A percentile compares a stretch with the other conserved stretches of the same genome.
Conservation (phyloP, 176 grass and related monocot species). For the Triticum dicoccoides region DNA sequence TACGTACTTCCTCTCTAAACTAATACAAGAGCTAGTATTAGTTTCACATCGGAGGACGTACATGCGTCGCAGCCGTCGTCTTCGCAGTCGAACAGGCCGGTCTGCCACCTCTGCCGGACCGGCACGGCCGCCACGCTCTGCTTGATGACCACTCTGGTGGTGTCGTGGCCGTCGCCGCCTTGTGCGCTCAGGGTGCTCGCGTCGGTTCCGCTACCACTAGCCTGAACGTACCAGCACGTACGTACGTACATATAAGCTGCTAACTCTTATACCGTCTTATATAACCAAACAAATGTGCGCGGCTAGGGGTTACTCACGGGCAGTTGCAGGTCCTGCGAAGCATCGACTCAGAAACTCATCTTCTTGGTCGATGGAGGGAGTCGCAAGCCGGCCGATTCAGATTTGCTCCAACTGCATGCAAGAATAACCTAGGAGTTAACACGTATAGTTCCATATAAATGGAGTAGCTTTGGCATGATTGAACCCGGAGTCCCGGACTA, state of each 20-base stretch:
- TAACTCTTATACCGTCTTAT: too few relatives aligned
- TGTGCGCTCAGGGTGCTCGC: neutral
- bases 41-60: neutral
- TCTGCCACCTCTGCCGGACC: neutral
- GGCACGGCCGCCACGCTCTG: neutral
- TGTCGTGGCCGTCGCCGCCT: neutral
- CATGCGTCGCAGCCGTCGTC: neutral
- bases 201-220: neutral
- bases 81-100: neutral
- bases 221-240: too few relatives aligned
- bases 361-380: neutral
- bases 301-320: neutral
- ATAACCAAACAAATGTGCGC: too few relatives aligned
- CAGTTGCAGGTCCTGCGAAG: neutral
- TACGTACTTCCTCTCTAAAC: too few relatives aligned
- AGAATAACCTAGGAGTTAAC: too few relatives aligned
- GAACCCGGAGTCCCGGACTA: too few relatives aligned
- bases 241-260: too few relatives aligned
- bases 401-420: too few relatives aligned
- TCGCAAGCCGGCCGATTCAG: too few relatives aligned
- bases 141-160: neutral
- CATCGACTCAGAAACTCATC: neutral
- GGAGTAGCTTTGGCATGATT: too few relatives aligned
- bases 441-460: too few relatives aligned
- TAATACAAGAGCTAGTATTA: too few relatives aligned